Evolutionary conservation across 1,139 yeast species (phyloP).

Genomic region (Sugiyamaella neomexicana): DNA sequence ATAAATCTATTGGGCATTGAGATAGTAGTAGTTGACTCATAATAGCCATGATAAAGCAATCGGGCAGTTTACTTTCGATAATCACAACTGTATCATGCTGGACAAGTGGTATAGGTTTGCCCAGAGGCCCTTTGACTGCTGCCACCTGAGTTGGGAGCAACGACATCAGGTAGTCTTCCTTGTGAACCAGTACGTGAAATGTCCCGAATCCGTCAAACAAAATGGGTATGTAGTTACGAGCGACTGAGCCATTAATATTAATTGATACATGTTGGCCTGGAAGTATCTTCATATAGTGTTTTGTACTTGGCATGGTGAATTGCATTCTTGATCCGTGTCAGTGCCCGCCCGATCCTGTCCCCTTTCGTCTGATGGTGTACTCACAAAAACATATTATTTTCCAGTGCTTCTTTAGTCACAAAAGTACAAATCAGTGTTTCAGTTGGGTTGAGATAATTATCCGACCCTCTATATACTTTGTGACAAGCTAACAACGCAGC

Average conservation of each 20-base stretch:
- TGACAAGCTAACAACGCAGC: constrained; percentile 32
- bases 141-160: not conserved
- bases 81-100: not conserved
- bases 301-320: constrained; percentile 54
- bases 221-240: not conserved
- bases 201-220: not conserved
- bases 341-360: not conserved
- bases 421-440: constrained; percentile 75
- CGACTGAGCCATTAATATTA: not conserved
- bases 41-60: not conserved
- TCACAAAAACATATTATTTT: constrained; percentile 78
- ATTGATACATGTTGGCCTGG: constrained; percentile 3
- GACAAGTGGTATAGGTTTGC: not conserved
- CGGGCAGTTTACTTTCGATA: not conserved
- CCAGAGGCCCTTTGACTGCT: not conserved
- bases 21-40: not conserved
- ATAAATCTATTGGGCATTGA: not conserved
- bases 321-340: constrained; percentile 64
- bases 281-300: not conserved
- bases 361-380: not conserved
- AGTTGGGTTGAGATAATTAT: constrained; percentile 59
- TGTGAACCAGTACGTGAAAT: not conserved
- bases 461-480: constrained; percentile 35
- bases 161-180: not conserved
- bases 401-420: constrained; percentile 70